Evolutionary conservation across 2,329 filamentous ascomycete genomes (phyloP).

Genomic region (Teratosphaeria pseudoeucalypti): DNA sequence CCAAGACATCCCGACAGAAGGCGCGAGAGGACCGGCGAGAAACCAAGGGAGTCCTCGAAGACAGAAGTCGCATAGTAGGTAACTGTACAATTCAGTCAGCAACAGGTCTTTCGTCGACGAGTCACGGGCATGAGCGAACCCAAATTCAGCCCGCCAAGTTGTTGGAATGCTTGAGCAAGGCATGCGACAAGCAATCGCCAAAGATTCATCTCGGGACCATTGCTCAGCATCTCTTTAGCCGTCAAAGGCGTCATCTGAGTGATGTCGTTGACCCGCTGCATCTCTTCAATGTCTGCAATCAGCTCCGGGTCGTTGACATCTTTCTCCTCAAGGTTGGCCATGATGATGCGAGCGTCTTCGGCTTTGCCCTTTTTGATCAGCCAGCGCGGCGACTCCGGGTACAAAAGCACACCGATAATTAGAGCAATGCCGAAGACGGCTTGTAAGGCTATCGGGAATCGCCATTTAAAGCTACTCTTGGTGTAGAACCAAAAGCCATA

Average conservation of each 20-base stretch:
- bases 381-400: conserved; percentile 47
- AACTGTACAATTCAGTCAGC: conserved; percentile 1
- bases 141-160: conserved; percentile 13
- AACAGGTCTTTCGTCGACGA: too few relatives aligned
- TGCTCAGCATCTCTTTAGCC: conserved; percentile 27
- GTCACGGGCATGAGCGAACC: too few relatives aligned
- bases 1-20: conserved; percentile 42
- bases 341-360: conserved; percentile 31
- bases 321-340: conserved; percentile 1
- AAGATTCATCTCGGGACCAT: not conserved
- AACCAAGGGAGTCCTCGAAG: conserved; percentile 42
- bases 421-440: conserved; percentile 41
- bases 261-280: conserved; percentile 37
- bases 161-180: conserved; percentile 13
- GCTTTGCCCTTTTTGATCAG: conserved; percentile 44
- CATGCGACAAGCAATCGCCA: not conserved
- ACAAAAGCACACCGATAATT: conserved; percentile 34
- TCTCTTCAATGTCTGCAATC: conserved; percentile 29
- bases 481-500: conserved; percentile 22
- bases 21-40: conserved; percentile 36
- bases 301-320: not conserved
- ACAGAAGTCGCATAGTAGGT: conserved; percentile 37
- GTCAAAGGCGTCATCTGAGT: conserved; percentile 43
- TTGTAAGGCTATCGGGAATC: conserved; percentile 21
- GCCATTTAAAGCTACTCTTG: conserved; percentile 33